Base-by-base conservation (phyloP, 768 basidiomycete species). In the Mrakia blollopis region DNA sequence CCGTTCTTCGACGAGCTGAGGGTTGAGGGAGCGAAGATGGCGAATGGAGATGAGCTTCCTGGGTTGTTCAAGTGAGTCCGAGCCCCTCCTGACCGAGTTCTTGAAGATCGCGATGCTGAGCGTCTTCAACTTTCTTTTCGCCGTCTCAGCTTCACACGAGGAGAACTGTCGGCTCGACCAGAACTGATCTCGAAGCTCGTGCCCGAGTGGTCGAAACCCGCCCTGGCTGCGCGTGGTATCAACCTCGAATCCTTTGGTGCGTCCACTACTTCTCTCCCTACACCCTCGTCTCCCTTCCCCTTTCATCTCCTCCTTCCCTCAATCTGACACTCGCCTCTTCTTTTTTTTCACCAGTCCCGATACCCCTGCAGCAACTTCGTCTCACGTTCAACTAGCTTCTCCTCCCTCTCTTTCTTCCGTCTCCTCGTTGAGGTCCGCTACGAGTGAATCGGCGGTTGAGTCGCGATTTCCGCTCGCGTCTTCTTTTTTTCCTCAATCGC, bases 1-100 rank as follows among this genome's bases (percentile, higher is more conserved):
- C 76, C 82, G 35, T 95, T 98, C 90, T 98, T 99, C 84, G 95
- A 98, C 82, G 97, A 99, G 85, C 84, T 99, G 80, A 89, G 93
- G 79, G 88, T 87, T 54, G 92, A 95, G 82, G 93, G 93, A 0
- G 91, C 92, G 63, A 89, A 90, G 84, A 92, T 99, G 93, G 93
- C 95, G 14, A 97, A 94, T 80, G 96, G 96, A 79, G 96, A 93
- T 84, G 93, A 94, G 72, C 92, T 97, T 85, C 96, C 97, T 1
- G 88, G 88, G 47, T 85, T 99, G 80, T 98, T 99, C 84, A 89
- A 98, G 94, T 94, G 80, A 85, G 92, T 85, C 3, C 28, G 35
- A 32, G 23, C 14, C 39, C 13, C 16, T 3, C 23, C 8, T 23
- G 16, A 16, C 23, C 23, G 13, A 18, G 3, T 7, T 35, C 10